A percentile compares a stretch with the other conserved stretches of the same genome.
Evolutionary conservation across 164 flowering plant species (phyloP).

Genomic region (Dillenia suffruticosa): DNA sequence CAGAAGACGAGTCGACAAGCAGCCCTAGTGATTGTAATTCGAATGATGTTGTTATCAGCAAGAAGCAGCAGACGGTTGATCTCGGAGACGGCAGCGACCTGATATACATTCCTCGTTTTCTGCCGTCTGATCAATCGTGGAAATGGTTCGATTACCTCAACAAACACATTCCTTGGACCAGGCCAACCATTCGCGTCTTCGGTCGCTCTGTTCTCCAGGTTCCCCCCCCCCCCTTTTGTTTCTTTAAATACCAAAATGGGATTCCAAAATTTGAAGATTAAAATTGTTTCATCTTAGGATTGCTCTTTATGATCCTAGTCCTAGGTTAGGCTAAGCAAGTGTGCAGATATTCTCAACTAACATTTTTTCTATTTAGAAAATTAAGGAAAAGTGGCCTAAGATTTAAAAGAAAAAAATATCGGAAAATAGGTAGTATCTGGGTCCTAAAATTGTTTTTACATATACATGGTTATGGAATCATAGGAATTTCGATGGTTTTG

Average conservation of each 20-base stretch:
- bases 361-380: too few species aligned
- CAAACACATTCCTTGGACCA: constrained; percentile 75
- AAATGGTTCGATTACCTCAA: constrained; percentile 62
- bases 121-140: constrained; percentile 55
- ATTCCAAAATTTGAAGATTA: neutral
- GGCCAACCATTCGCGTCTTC: constrained; percentile 83
- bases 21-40: too few species aligned
- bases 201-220: constrained; percentile 80
- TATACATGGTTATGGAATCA: neutral
- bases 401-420: neutral
- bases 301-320: neutral
- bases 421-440: neutral
- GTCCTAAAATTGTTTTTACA: neutral
- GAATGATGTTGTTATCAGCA: neutral
- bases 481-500: neutral
- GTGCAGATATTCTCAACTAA: neutral
- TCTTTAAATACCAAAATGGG: neutral
- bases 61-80: constrained; percentile 29
- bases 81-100: constrained; percentile 78
- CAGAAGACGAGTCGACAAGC: too few species aligned
- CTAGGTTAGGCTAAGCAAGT: neutral
- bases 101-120: constrained; percentile 50
- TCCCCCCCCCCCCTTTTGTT: neutral
- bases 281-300: too few species aligned
- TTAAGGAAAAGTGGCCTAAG: too few species aligned